A percentile compares a stretch with the other conserved stretches of the same genome.
phyloP scores from a whole-genome alignment of 2,329 filamentous ascomycete species.

The Cercospora berteroae region DNA sequence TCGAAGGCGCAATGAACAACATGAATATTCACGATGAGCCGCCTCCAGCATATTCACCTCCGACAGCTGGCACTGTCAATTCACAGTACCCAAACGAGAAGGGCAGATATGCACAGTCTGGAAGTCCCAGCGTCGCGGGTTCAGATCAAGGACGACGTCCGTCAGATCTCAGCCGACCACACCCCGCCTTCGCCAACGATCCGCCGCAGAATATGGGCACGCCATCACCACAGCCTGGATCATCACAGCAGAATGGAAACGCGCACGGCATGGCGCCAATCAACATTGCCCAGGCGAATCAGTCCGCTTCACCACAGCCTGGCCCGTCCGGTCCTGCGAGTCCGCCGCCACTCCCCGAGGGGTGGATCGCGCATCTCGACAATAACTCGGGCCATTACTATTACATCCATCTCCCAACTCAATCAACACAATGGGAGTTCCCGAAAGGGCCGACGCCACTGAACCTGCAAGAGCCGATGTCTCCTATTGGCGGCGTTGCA shows the following conservation, averaged over 20 bases:
- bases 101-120: slow-evolving; percentile 50
- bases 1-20: slow-evolving; percentile 83
- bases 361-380: slow-evolving; percentile 96
- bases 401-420: slow-evolving; percentile 93
- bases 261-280: slow-evolving; percentile 42
- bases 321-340: slow-evolving; percentile 64
- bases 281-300: slow-evolving; percentile 40
- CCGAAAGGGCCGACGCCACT: slow-evolving; percentile 92
- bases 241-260: slow-evolving; percentile 38
- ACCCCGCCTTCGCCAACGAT: slow-evolving; percentile 91
- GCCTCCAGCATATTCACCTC: slow-evolving; percentile 82
- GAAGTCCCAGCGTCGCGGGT: slow-evolving; percentile 29
- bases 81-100: slow-evolving; percentile 77
- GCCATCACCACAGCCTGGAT: slow-evolving; percentile 48
- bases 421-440: slow-evolving; percentile 98
- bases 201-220: slow-evolving; percentile 40
- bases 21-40: slow-evolving; percentile 79
- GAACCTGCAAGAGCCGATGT: slow-evolving; percentile 79
- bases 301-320: slow-evolving; percentile 22
- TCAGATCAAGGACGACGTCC: slow-evolving; percentile 29
- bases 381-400: slow-evolving; percentile 97
- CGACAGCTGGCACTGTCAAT: slow-evolving; percentile 44
- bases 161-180: slow-evolving; percentile 54
- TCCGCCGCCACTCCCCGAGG: slow-evolving; percentile 89
- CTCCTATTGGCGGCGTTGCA: slow-evolving; percentile 62